Evolutionary conservation across 805 yeast genomes (phyloP).

Genomic region (Cyberlindnera maritima): DNA sequence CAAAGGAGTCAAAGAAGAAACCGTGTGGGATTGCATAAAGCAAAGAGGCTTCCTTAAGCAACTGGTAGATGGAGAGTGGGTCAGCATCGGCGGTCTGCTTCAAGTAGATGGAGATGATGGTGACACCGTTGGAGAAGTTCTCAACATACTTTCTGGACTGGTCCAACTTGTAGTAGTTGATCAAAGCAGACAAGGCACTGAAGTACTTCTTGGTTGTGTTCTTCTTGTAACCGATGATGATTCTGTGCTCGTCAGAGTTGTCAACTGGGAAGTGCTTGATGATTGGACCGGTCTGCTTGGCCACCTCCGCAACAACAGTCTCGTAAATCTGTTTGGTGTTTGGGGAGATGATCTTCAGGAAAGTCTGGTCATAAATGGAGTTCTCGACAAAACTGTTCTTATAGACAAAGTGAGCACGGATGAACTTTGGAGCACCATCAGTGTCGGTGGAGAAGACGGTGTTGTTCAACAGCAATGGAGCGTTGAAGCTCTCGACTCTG

Average conservation of each 20-base stretch:
- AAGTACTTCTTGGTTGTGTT: conserved; percentile 82
- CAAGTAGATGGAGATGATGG: conserved; percentile 84
- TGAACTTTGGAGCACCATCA: conserved; percentile 38
- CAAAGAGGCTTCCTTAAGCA: conserved; percentile 90
- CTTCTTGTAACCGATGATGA: conserved; percentile 84
- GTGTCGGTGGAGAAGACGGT: conserved; percentile 27
- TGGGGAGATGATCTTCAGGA: conserved; percentile 70
- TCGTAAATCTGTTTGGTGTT: conserved; percentile 80
- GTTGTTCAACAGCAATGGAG: conserved; percentile 47
- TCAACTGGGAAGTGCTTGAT: conserved; percentile 82
- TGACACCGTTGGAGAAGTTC: conserved; percentile 85
- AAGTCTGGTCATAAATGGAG: conserved; percentile 74
- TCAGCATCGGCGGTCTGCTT: conserved; percentile 52
- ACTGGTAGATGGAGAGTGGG: conserved; percentile 78
- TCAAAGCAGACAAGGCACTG: conserved; percentile 81
- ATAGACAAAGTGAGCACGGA: conserved; percentile 81
- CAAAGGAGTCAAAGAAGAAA: conserved; percentile 70
- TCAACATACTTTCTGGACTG: conserved; percentile 91
- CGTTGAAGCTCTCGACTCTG: conserved; percentile 76
- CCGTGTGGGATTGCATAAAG: conserved; percentile 89
- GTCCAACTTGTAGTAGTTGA: conserved; percentile 81
- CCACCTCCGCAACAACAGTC: conserved; percentile 66
- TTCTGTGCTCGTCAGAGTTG: conserved; percentile 78
- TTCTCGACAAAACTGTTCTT: conserved; percentile 52
- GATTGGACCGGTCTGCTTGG: conserved; percentile 76